Percentiles rank a stretch among this genome's conserved stretches.
These are phyloP conservation scores for Fusarium graminum DNA, from an alignment of 2,329 filamentous ascomycete genomes.

Conservation along the genomic window DNA sequence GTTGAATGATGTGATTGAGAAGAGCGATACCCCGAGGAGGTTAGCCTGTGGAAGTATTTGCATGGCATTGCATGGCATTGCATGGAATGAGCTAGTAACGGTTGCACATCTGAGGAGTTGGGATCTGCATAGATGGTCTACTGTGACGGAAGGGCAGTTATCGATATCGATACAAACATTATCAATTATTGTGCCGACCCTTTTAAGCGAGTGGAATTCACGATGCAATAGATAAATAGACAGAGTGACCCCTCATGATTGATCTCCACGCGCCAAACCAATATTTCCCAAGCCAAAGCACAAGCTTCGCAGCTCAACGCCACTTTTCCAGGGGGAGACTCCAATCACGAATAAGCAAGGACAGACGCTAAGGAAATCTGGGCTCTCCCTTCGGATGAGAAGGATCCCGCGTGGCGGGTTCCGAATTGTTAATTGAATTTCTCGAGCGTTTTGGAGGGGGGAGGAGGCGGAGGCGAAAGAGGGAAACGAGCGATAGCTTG, in stretches of 20 bases:
- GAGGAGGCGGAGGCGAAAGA: constrained; percentile 23
- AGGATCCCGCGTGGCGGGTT: constrained; percentile 28
- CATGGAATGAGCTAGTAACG: constrained; percentile 12
- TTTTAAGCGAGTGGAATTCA: constrained; percentile 22
- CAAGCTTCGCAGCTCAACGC: constrained; percentile 36
- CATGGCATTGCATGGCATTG: constrained; percentile 1
- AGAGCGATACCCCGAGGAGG: constrained; percentile 24
- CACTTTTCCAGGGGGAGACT: constrained; percentile 30
- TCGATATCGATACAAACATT: constrained; percentile 15
- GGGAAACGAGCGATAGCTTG: constrained; percentile 22
- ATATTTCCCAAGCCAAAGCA: constrained; percentile 22
- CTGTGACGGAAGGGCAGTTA: constrained; percentile 1
- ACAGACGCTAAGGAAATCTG: constrained; percentile 28
- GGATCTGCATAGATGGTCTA: constrained; percentile 27
- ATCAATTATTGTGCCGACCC: constrained; percentile 5
- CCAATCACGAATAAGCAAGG: constrained; percentile 37
- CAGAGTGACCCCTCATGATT: neutral
- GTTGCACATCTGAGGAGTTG: constrained; percentile 16
- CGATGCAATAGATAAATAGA: constrained; percentile 8
- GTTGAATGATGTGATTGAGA: constrained; percentile 3
- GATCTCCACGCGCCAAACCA: constrained; percentile 11
- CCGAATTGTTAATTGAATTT: constrained; percentile 36
- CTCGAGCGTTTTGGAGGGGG: constrained; percentile 7
- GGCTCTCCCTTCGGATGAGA: constrained; percentile 29
- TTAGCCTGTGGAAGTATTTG: constrained; percentile 17